Conservation (phyloP, 1,139 yeast genomes). For the Tardiomyces depauwii region DNA sequence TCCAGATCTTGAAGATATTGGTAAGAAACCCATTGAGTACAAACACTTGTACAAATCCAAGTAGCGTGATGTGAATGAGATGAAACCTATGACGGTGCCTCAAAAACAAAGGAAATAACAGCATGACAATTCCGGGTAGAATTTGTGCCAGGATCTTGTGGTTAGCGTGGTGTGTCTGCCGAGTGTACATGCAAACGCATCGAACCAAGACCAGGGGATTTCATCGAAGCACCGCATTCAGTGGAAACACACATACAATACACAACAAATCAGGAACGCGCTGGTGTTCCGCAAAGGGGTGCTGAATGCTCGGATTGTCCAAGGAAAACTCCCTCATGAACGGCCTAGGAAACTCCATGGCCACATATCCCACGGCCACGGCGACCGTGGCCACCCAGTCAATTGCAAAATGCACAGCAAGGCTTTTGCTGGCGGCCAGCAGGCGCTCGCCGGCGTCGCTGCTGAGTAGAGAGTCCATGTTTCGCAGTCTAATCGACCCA, state of each 20-base stretch:
- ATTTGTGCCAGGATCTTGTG: slow-evolving; percentile 2
- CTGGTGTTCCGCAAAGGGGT: slow-evolving; percentile 42
- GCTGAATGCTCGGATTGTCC: slow-evolving; percentile 32
- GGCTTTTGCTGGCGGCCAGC: background rate
- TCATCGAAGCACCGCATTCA: background rate
- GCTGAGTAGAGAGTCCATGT: background rate
- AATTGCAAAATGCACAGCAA: slow-evolving; percentile 2
- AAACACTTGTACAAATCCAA: slow-evolving; percentile 35
- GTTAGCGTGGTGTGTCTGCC: too few species aligned
- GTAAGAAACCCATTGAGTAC: slow-evolving; percentile 36
- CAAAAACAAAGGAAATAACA: slow-evolving; percentile 15
- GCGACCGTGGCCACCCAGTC: slow-evolving; percentile 16
- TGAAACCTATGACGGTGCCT: slow-evolving; percentile 15
- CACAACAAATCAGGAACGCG: slow-evolving; percentile 31
- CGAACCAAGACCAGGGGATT: too few species aligned
- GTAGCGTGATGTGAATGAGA: slow-evolving; percentile 28
- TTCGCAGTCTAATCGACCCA: background rate
- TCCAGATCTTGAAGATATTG: slow-evolving; percentile 54
- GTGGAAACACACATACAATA: background rate
- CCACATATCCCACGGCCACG: slow-evolving; percentile 11
- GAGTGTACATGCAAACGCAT: too few species aligned
- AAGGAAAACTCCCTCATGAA: slow-evolving; percentile 8
- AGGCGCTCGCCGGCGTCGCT: background rate
- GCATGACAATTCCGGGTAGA: slow-evolving; percentile 22
- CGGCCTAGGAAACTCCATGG: slow-evolving; percentile 12